Evolutionary conservation across 2,329 filamentous ascomycete species (phyloP), one percentile per base, ranked within the genome.

Genomic region (Colletotrichum liriopes): DNA sequence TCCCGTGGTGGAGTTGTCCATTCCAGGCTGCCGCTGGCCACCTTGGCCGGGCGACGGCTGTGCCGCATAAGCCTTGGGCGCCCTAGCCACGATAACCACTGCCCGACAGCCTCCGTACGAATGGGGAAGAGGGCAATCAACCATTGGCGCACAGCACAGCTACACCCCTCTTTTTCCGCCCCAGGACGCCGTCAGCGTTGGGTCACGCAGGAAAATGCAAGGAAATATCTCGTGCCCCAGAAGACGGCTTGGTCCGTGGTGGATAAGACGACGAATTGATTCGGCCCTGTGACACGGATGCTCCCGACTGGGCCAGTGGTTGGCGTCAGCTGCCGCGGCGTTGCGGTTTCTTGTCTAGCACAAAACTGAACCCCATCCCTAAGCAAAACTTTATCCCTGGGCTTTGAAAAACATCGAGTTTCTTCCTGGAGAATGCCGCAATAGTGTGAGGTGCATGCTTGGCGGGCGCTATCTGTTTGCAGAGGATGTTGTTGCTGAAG

Each of bases 41-140:
- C 65, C 65, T 45, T 59, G 37, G 56, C 45, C 65, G 65, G 65
- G 65, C 65, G 56, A 61, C 37, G 37, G 65, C 65, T 67, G 37
- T 54, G 65, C 65, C 47, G 56, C 65, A 67, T 55, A 29, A 67
- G 64, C 39, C 29, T 26, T n/a, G 29, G 52, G 52, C 32, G 37
- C n/a, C 18, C 16, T 6, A 37, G 16, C 52, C 29, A 20, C 16
- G 18, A 3, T 37, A 37, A 14, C 20, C 29, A 55, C 18, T 32
- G 29, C 16, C 47, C 23, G 11, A 49, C 43, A 8, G 20, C 20
- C 18, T n/a, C 43, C 43, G 8, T 18, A 45, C 43, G 16, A 5
- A 45, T 8, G 43, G 18, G 20, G 43, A 45, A 45, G 43, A 45
- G 43, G 20, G 8, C 5, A 45, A 45, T 8, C 0, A 9, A 5